Percentiles rank a stretch among this genome's conserved stretches.
Evolutionary conservation across 345 rosid genomes (phyloP).

Genomic region (Salix suchowensis): DNA sequence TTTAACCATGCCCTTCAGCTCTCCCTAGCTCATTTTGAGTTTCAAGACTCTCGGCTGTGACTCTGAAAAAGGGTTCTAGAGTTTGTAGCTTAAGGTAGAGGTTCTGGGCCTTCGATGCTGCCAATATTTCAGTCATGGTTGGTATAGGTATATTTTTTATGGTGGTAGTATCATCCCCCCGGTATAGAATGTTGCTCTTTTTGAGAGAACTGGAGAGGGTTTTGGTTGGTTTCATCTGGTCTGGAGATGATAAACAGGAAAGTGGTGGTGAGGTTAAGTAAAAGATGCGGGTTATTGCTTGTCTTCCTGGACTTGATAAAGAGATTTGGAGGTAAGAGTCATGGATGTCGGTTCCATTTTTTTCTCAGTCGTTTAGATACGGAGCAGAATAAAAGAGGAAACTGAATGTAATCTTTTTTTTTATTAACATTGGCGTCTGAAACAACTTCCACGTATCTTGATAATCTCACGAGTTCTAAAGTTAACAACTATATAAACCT

Average conservation of each 20-base stretch:
- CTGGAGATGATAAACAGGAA: not conserved
- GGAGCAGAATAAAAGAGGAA: too few relatives aligned
- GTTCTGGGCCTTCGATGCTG: conserved; percentile 64
- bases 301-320: not conserved
- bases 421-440: too few relatives aligned
- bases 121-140: conserved; percentile 65
- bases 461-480: too few relatives aligned
- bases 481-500: too few relatives aligned
- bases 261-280: too few relatives aligned
- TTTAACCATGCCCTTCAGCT: conserved; percentile 73
- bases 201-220: not conserved
- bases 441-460: too few relatives aligned
- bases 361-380: too few relatives aligned
- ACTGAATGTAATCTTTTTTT: too few relatives aligned
- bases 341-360: too few relatives aligned
- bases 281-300: not conserved
- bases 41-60: conserved; percentile 60
- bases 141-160: conserved; percentile 30
- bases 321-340: not conserved
- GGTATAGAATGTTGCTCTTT: not conserved
- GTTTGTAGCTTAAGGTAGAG: conserved; percentile 64
- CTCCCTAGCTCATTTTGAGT: conserved; percentile 59
- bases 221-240: not conserved
- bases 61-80: conserved; percentile 75
- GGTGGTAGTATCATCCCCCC: not conserved